Conservation (phyloP, 306 rosid genomes). For the Citrullus mucosospermus region DNA sequence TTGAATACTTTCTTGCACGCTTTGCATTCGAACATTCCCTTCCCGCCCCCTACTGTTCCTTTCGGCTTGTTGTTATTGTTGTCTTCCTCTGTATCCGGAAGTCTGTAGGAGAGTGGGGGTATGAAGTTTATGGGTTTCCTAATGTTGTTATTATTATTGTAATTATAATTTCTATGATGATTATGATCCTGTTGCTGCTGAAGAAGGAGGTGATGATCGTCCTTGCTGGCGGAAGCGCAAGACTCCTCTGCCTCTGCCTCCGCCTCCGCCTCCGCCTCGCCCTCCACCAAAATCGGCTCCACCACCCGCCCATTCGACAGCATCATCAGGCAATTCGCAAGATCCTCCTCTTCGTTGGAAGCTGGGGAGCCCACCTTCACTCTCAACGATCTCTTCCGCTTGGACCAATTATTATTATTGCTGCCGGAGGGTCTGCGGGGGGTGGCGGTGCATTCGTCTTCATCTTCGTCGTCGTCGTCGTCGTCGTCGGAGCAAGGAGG, state of each 20-base stretch:
- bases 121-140: constrained; percentile 35
- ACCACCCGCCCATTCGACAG: constrained; percentile 51
- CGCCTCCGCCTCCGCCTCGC: constrained; percentile 42
- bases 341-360: constrained; percentile 79
- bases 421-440: constrained; percentile 21
- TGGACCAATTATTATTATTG: constrained; percentile 28
- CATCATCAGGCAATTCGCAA: constrained; percentile 89
- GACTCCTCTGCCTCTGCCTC: constrained; percentile 70
- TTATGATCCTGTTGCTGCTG: not conserved
- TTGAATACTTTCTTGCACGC: constrained; percentile 90
- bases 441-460: not conserved
- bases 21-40: constrained; percentile 73
- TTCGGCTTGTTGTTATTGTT: constrained; percentile 31
- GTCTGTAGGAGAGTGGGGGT: constrained; percentile 30
- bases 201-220: constrained; percentile 26
- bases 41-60: constrained; percentile 21
- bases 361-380: constrained; percentile 49
- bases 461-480: constrained; percentile 1
- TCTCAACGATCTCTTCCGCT: constrained; percentile 62
- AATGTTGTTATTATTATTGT: not conserved
- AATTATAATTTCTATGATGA: not conserved
- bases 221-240: constrained; percentile 68
- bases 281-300: constrained; percentile 35
- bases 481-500: constrained; percentile 39
- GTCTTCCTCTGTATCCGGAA: constrained; percentile 10